Evolutionary conservation across 1,284 basidiomycete species (phyloP).

Genomic region (Ustilago curta): DNA sequence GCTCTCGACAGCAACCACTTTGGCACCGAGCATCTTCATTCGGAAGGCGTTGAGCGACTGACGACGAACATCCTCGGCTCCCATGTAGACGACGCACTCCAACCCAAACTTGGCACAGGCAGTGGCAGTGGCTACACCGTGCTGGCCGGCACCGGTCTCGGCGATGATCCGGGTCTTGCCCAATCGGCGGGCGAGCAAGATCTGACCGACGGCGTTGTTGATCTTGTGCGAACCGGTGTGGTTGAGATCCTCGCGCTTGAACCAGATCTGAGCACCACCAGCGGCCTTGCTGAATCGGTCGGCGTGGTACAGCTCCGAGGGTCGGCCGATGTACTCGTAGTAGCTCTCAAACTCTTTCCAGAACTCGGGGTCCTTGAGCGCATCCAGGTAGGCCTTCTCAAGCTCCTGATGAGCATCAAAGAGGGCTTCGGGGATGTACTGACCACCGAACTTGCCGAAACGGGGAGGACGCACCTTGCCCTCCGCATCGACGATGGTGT

Average conservation of each 20-base stretch:
- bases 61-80: constrained; percentile 94
- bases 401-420: constrained; percentile 91
- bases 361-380: constrained; percentile 88
- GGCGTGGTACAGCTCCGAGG: constrained; percentile 79
- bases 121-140: constrained; percentile 98
- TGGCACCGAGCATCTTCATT: constrained; percentile 95
- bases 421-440: constrained; percentile 94
- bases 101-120: constrained; percentile 96
- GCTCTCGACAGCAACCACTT: constrained; percentile 85
- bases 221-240: constrained; percentile 70
- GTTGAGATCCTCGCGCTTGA: constrained; percentile 93
- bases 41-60: constrained; percentile 98
- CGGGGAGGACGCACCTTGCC: constrained; percentile 74
- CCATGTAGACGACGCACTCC: constrained; percentile 98
- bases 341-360: constrained; percentile 90
- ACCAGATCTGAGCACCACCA: constrained; percentile 93
- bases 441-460: constrained; percentile 96
- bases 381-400: constrained; percentile 87
- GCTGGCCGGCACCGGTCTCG: constrained; percentile 98
- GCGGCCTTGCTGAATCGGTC: constrained; percentile 80
- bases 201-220: constrained; percentile 71
- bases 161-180: constrained; percentile 98
- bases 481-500: constrained; percentile 52
- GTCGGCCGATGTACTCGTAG: constrained; percentile 90
- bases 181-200: constrained; percentile 88